Base-by-base conservation (phyloP, 306 rosid genomes). In the Ceratonia siliqua region DNA sequence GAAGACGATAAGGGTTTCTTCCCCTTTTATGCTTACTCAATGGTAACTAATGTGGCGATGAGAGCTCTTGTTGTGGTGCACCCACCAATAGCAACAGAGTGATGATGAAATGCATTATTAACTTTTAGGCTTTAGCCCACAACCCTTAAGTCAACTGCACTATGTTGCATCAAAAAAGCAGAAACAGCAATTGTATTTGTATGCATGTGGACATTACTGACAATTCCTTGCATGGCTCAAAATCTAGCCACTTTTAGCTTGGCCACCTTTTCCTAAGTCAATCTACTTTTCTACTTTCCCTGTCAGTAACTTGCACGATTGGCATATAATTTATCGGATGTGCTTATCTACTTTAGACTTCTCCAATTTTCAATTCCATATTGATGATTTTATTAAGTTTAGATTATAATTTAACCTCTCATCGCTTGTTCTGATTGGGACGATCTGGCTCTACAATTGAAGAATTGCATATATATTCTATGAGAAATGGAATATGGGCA, bases 161-260 rank as follows among this genome's bases (percentile, higher is more conserved):
- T 79, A 75, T 46, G 24, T 54, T 85, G 79, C 77, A 81, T 53
- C 30, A 69, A 80, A 66, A 70, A 74, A 67, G 69, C 62, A 54
- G 57, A 72, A 65, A 39, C 52, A 72, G 55, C 12, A 48, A 52
- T 67, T 62, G 68, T n/a, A 25, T 9, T 21, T 59, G 78, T 73
- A 55, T 79, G 89, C 85, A 76, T 87, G 87, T 82, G 86, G 74
- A 82, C 84, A 82, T 62, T 71, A 1, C 70, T 56, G 21, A 27
- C 68, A 83, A 62, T 82, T 36, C 82, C 73, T 48, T 91, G 97
- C 92, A 89, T 86, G 91, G 90, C 91, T 76, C 39, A 75, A 81
- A 78, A 78, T 70, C 82, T 43, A 70, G 33, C 72, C 69, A 75
- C 72, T 78, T 66, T 78, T 62, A 65, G 68, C 80, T 82, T 73